Evolutionary conservation across 371 early-diverging fungal species (phyloP).

Genomic region (Parasitella parasitica): DNA sequence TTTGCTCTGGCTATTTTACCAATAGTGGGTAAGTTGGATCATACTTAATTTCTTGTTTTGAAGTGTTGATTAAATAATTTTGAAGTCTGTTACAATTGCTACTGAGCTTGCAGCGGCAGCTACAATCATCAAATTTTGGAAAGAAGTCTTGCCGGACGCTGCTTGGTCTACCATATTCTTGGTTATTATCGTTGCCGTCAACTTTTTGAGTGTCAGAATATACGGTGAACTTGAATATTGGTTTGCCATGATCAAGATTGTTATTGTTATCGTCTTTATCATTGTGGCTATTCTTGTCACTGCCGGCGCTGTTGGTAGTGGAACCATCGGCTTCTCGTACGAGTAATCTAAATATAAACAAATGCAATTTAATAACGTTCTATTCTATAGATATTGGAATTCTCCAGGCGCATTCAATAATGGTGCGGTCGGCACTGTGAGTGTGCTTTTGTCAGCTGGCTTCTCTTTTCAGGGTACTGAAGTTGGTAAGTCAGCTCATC

Average conservation of each 20-base stretch:
- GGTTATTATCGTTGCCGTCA: conserved; percentile 54
- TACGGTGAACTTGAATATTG: conserved; percentile 78
- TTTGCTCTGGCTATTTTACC: background rate
- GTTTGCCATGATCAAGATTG: conserved; percentile 73
- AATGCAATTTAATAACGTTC: background rate
- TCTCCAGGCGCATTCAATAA: conserved; percentile 76
- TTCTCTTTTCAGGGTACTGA: conserved; percentile 87
- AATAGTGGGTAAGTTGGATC: conserved; percentile 39
- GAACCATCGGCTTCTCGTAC: conserved; percentile 53
- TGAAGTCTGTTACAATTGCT: conserved; percentile 37
- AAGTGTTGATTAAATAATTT: background rate
- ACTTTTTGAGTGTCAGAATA: conserved; percentile 60
- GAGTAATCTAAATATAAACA: background rate
- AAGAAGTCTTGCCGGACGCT: conserved; percentile 50
- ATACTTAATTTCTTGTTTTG: background rate
- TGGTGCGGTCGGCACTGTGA: conserved; percentile 68
- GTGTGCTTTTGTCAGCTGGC: conserved; percentile 73
- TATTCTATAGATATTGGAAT: conserved; percentile 61
- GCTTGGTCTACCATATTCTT: conserved; percentile 65
- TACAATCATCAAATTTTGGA: conserved; percentile 78
- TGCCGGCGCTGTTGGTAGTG: conserved; percentile 65
- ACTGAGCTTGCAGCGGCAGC: conserved; percentile 76
- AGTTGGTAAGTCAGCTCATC: conserved; percentile 38
- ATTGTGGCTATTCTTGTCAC: conserved; percentile 62
- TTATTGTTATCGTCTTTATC: conserved; percentile 69